Conservation (phyloP, 2,329 filamentous ascomycete species). For the Salinomyces thailandicus region DNA sequence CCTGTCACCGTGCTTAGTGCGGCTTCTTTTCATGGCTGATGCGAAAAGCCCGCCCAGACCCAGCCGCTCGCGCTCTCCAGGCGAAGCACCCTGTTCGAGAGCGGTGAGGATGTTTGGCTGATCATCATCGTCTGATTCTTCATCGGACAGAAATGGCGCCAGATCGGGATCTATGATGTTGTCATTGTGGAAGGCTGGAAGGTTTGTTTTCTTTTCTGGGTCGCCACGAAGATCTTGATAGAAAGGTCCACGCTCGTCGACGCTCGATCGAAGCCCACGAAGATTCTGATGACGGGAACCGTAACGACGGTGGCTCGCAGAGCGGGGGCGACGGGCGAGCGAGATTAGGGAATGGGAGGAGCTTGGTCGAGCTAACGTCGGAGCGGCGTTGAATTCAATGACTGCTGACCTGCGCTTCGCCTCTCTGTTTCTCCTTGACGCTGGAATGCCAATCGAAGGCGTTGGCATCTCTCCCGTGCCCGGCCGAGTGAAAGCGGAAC, state of each 20-base stretch:
- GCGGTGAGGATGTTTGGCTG: conserved; percentile 74
- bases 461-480: conserved; percentile 32
- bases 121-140: conserved; percentile 79
- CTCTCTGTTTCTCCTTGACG: conserved; percentile 57
- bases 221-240: conserved; percentile 64
- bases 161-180: conserved; percentile 97
- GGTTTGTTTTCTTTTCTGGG: conserved; percentile 49
- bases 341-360: conserved; percentile 85
- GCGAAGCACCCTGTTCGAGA: conserved; percentile 48
- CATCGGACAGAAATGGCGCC: conserved; percentile 89
- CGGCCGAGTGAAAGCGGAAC: conserved; percentile 14
- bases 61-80: conserved; percentile 60
- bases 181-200: conserved; percentile 94
- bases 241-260: conserved; percentile 80
- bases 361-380: conserved; percentile 71
- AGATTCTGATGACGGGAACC: conserved; percentile 80
- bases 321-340: conserved; percentile 59
- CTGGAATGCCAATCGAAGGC: conserved; percentile 55
- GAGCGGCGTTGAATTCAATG: conserved; percentile 77
- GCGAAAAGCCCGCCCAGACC: conserved; percentile 63
- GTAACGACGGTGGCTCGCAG: conserved; percentile 69
- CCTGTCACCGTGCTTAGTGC: conserved; percentile 61
- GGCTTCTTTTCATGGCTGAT: conserved; percentile 59
- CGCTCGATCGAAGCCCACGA: conserved; percentile 58
- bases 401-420: conserved; percentile 77